phyloP scores from a whole-genome alignment of 2,329 filamentous ascomycete genomes.

The Alternaria sp. region DNA sequence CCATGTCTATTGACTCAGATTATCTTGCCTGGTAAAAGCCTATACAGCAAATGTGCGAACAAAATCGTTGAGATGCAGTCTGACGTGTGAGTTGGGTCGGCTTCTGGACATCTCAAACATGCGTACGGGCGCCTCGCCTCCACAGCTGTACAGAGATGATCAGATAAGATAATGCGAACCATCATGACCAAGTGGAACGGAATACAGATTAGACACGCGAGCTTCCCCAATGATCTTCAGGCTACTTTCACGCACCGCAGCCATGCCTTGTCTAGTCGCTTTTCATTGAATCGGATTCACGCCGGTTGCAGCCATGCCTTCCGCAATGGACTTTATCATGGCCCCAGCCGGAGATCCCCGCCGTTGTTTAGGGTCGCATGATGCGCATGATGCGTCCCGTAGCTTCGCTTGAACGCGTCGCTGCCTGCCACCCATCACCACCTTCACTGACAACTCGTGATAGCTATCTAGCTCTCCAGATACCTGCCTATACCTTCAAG shows the following conservation, averaged over 20 bases:
- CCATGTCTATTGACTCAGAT: not conserved
- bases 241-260: not conserved
- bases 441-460: constrained; percentile 10
- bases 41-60: not conserved
- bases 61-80: not conserved
- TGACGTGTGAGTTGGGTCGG: not conserved
- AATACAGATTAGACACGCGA: not conserved
- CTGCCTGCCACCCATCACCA: constrained; percentile 20
- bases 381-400: constrained; percentile 22
- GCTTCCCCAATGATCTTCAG: not conserved
- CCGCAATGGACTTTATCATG: not conserved
- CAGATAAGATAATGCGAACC: constrained; percentile 17
- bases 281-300: not conserved
- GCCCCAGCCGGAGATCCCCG: constrained; percentile 8
- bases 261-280: not conserved
- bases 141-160: constrained; percentile 7
- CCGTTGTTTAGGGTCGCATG: constrained; percentile 16
- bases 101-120: not conserved
- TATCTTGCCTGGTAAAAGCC: not conserved
- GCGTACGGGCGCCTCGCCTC: not conserved
- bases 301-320: not conserved
- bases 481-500: not conserved
- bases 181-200: constrained; percentile 7
- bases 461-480: not conserved
- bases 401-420: constrained; percentile 20